Base-by-base conservation (phyloP, 2,329 filamentous ascomycete species). In the Hypoxylon sp. region DNA sequence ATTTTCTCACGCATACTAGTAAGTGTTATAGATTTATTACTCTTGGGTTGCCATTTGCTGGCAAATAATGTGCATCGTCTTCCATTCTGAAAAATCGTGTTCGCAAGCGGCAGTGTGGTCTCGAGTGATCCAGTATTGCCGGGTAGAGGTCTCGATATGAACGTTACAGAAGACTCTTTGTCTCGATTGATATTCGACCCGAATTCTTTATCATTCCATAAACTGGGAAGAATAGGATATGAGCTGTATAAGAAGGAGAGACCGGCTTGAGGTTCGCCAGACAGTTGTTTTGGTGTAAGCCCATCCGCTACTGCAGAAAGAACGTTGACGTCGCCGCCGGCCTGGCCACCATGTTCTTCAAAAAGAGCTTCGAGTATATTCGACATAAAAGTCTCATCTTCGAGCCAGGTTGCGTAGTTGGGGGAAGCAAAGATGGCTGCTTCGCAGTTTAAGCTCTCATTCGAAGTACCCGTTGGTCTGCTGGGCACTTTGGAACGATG, bases 21-120 rank as follows among this genome's bases (percentile, higher is more conserved):
- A 8, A 79, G 70, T 5, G 3, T 72, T 8, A 73, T 70, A 10
- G 73, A 72, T 22, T 54, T 60, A 5, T 50, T 22, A 4, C 51
- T 30, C 17, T 52, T 43, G 10, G 39, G 49, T 28, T 65, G 56
- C 82, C 82, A 85, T 57, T 68, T 75, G 59, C 76, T 80, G 1
- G 79, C 78, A 26, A 84, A 72, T 6, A 92, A 76, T 1, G 87
- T 91, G 1, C 88, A 88, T 1, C 80, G 79, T 24, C 80, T 81
- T 47, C 88, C 90, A 63, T 89, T 94, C 39, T 88, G 85, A 72
- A 95, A 95, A 6, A 93, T 79, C 0, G 92, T 96, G 71, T 93
- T 92, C 41, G 92, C 89, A 24, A 95, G 79, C 1, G 91, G 91
- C 1, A 94, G 61, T 5, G 82, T 86, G 56, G 84, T 75, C 2